These are phyloP conservation scores for Talaromyces sp. DNA, from an alignment of 2,329 filamentous ascomycete species.

Conservation along the genomic window DNA sequence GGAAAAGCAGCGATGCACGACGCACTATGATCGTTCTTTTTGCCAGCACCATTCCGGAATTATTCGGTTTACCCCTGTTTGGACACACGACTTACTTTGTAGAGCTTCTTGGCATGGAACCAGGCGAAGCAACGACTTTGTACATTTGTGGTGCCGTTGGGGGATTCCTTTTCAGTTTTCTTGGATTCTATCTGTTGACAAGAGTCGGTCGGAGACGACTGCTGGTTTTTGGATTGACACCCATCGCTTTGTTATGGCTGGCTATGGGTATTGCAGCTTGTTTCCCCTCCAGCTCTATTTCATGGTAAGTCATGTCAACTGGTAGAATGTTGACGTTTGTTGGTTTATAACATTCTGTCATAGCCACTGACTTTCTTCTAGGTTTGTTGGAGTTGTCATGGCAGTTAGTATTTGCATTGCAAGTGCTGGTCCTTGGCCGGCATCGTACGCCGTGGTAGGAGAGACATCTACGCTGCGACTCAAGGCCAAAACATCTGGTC, in stretches of 20 bases:
- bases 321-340: neutral
- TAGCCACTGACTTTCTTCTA: neutral
- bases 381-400: neutral
- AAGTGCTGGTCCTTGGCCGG: constrained; percentile 27
- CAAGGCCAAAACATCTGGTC: constrained; percentile 26
- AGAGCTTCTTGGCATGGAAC: constrained; percentile 27
- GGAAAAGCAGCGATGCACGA: constrained; percentile 16
- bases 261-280: neutral
- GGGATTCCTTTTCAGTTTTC: constrained; percentile 40
- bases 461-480: constrained; percentile 26
- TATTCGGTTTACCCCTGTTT: constrained; percentile 43
- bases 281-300: neutral
- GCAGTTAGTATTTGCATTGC: constrained; percentile 40
- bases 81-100: constrained; percentile 39
- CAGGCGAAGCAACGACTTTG: constrained; percentile 33
- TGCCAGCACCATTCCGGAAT: constrained; percentile 37
- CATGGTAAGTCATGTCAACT: neutral
- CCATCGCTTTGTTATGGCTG: neutral
- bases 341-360: neutral
- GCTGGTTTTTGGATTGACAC: constrained; percentile 13
- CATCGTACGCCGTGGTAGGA: constrained; percentile 25
- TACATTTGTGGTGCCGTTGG: constrained; percentile 42
- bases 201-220: constrained; percentile 36
- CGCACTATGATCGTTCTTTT: constrained; percentile 31
- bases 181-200: constrained; percentile 41